These are phyloP conservation scores for Dryadomyces quercus-mongolicae DNA, from an alignment of 2,329 filamentous ascomycete genomes.

Conservation along the genomic window DNA sequence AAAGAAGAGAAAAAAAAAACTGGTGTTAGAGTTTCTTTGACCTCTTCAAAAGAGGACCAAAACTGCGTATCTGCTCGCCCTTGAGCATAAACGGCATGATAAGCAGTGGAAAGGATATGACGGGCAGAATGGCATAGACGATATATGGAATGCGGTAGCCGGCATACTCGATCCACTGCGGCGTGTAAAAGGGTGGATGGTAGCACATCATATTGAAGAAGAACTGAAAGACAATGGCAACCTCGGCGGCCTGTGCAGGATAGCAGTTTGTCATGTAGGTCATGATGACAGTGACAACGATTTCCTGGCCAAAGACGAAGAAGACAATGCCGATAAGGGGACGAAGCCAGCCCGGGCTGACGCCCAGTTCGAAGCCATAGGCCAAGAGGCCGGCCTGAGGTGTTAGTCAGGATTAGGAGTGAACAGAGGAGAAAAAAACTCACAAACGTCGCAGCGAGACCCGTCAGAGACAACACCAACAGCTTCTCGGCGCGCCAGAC, in stretches of 20 bases:
- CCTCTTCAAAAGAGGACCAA: neutral
- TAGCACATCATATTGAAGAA: conserved; percentile 12
- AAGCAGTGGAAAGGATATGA: conserved; percentile 7
- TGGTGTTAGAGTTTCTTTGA: neutral
- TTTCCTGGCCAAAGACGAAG: conserved; percentile 2
- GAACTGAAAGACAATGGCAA: conserved; percentile 12
- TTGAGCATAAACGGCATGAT: conserved; percentile 10
- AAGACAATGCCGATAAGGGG: conserved; percentile 2
- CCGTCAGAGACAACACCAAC: neutral
- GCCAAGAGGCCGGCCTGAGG: neutral
- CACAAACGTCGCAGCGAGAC: neutral
- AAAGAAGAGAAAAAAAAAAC: too few species aligned
- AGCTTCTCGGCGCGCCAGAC: neutral
- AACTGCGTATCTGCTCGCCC: conserved; percentile 8
- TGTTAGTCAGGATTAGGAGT: too few species aligned
- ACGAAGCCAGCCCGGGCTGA: conserved; percentile 6
- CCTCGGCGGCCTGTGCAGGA: conserved; percentile 9
- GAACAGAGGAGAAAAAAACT: too few species aligned
- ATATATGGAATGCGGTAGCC: conserved; percentile 10
- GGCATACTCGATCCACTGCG: conserved; percentile 7
- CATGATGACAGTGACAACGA: conserved; percentile 10
- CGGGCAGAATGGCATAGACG: conserved; percentile 8
- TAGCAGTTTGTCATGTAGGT: conserved; percentile 13
- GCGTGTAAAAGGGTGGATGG: conserved; percentile 12
- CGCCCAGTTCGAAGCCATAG: conserved; percentile 6